Evolutionary conservation across 176 grass and related monocot genomes (phyloP).

Genomic region (Phragmites australis): DNA sequence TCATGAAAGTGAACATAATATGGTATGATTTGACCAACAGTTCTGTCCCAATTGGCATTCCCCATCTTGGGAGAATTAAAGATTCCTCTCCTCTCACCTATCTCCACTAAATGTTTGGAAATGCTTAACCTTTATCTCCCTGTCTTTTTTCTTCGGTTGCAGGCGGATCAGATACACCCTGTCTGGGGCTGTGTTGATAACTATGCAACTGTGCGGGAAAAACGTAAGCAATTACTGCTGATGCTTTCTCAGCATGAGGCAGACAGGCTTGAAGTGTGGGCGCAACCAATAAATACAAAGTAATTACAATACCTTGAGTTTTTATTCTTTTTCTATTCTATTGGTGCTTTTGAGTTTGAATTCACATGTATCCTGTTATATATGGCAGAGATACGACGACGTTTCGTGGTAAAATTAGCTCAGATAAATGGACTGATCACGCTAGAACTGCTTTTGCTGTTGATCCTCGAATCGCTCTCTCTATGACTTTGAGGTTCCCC

Average conservation of each 20-base stretch:
- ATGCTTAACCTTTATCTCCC: slow-evolving; percentile 3
- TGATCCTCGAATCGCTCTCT: slow-evolving; percentile 79
- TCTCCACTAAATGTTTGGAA: slow-evolving; percentile 23
- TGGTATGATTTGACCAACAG: slow-evolving; percentile 51
- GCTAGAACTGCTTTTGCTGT: slow-evolving; percentile 93
- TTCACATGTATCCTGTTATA: slow-evolving; percentile 26
- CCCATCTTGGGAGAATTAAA: neutral
- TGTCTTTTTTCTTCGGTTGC: slow-evolving; percentile 37
- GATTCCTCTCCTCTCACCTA: neutral
- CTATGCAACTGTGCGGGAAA: slow-evolving; percentile 66
- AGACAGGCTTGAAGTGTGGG: slow-evolving; percentile 98
- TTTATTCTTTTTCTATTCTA: slow-evolving; percentile 29
- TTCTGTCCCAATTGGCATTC: neutral
- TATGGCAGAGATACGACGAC: slow-evolving; percentile 68
- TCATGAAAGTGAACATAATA: slow-evolving; percentile 67
- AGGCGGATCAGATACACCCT: slow-evolving; percentile 79
- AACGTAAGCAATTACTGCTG: slow-evolving; percentile 86
- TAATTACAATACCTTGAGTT: slow-evolving; percentile 35
- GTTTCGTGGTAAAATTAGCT: slow-evolving; percentile 75
- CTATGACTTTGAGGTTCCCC: slow-evolving; percentile 76
- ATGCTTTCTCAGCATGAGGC: slow-evolving; percentile 93
- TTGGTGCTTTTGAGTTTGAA: slow-evolving; percentile 23
- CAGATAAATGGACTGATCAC: slow-evolving; percentile 97
- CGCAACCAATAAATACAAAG: slow-evolving; percentile 95
- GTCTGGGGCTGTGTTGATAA: slow-evolving; percentile 91